Base-by-base conservation (phyloP, 345 rosid species). In the Mangifera indica region DNA sequence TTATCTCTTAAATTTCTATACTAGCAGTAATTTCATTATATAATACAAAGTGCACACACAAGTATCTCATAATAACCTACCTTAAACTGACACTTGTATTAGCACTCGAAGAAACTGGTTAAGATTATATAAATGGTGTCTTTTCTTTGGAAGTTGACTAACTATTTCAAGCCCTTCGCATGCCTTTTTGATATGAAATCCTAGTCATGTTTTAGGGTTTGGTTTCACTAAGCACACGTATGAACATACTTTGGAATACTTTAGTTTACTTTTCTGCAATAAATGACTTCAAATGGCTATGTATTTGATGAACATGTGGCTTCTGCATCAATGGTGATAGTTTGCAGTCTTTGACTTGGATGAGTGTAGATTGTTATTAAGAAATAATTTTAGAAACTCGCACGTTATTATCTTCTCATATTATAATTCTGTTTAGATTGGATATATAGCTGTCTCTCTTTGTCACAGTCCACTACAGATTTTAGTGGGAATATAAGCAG, bases 131-230 rank as follows among this genome's bases (percentile, higher is more conserved):
- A 18, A 3, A 12, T 52, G 62, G 24, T 60, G 37, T 21, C 51
- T 69, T 69, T 60, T 73, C 66, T 49, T 34, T 37, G 42, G 42
- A 37, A 37, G 42, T 37, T 37, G 42, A 37, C 42, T 37, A 37
- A 6, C 42, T 73, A 62, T 51, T 37, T 6, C 69, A 62, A 52
- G 69, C 5, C 40, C 3, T 62, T 72, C 65, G 10, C 69, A 61
- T 57, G 69, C 66, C 74, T 68, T 54, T 17, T 44, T 3, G 45
- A 53, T 14, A 62, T 69, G 84, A 61, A 62, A 44, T 74, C 80
- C 77, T 60, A 60, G 77, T 78, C 80, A 75, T 45, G 9, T 7
- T 48, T 70, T 17, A 0, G n/a, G 44, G 51, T 46, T 10, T 75
- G 21, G 63, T 21, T 10, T 15, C 10, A 9, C 51, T 17, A 63